phyloP scores from a whole-genome alignment of 2,329 filamentous ascomycete species.

The Stemphylium lycopersici region DNA sequence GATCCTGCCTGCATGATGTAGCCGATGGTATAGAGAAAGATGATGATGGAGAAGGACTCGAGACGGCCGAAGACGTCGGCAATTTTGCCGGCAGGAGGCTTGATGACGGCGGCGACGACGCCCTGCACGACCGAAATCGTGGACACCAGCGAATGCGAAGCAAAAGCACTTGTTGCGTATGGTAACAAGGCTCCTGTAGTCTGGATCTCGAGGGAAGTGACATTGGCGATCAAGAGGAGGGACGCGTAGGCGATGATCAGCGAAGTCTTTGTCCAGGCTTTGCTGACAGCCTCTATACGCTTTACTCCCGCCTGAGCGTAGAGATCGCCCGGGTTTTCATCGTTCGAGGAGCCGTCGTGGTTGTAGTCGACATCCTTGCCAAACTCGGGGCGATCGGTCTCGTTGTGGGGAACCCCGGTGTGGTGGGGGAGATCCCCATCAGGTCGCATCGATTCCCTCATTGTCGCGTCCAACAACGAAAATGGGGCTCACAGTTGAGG shows the following conservation, averaged over 20 bases:
- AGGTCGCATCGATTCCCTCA: conserved; percentile 18
- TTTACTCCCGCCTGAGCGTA: conserved; percentile 55
- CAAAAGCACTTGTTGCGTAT: conserved; percentile 71
- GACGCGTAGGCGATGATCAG: conserved; percentile 56
- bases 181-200: conserved; percentile 66
- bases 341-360: conserved; percentile 3
- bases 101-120: conserved; percentile 66
- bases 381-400: conserved; percentile 8
- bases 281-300: conserved; percentile 56
- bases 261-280: conserved; percentile 56
- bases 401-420: background rate
- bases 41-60: conserved; percentile 62
- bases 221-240: conserved; percentile 65
- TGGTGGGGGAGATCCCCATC: background rate
- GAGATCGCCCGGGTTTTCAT: conserved; percentile 15
- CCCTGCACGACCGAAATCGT: conserved; percentile 69
- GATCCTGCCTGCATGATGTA: conserved; percentile 65
- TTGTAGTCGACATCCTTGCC: conserved; percentile 13
- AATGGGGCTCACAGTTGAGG: background rate
- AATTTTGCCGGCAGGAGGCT: conserved; percentile 66
- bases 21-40: conserved; percentile 62
- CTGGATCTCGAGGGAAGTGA: conserved; percentile 70
- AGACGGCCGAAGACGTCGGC: conserved; percentile 68
- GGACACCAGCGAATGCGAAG: conserved; percentile 68
- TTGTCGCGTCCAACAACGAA: background rate